A percentile compares a stretch with the other conserved stretches of the same genome.
These are phyloP conservation scores for Acorus gramineus DNA, from an alignment of 106 monocot genomes.

Conservation along the genomic window DNA sequence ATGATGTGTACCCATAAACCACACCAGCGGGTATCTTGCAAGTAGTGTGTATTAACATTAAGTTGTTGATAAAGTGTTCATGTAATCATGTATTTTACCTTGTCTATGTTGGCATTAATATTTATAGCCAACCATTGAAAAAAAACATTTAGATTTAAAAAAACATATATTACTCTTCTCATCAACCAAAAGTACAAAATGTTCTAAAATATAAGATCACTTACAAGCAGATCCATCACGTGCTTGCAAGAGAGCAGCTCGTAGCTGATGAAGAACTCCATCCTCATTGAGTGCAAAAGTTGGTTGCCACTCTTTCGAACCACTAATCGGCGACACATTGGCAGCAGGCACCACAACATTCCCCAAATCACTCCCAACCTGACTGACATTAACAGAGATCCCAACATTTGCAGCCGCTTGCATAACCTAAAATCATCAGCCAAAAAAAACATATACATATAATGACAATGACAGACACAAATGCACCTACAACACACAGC, in stretches of 20 bases:
- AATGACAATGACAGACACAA: not conserved
- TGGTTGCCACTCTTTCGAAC: slow-evolving; percentile 72
- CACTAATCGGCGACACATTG: slow-evolving; percentile 54
- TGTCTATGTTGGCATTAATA: too few species aligned
- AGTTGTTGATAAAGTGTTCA: too few species aligned
- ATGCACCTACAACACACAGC: not conserved
- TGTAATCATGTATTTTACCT: too few species aligned
- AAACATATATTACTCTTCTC: not conserved
- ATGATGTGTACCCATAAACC: too few species aligned
- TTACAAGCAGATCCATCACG: slow-evolving; percentile 57
- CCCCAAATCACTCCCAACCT: slow-evolving; percentile 58
- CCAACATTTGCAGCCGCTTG: slow-evolving; percentile 68
- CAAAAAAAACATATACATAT: slow-evolving; percentile 1
- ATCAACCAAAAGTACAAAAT: not conserved
- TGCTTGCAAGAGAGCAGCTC: slow-evolving; percentile 53
- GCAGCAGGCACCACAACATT: slow-evolving; percentile 27
- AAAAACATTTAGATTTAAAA: not conserved
- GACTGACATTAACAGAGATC: slow-evolving; percentile 55
- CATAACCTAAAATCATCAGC: slow-evolving; percentile 48
- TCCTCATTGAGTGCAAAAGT: slow-evolving; percentile 80
- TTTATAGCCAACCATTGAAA: too few species aligned
- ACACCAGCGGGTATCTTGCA: too few species aligned
- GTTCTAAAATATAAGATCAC: slow-evolving; percentile 5
- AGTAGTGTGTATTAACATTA: too few species aligned
- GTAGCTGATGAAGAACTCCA: slow-evolving; percentile 68